Conservation (phyloP, 441 rosid genomes). For the Capsella rubella region DNA sequence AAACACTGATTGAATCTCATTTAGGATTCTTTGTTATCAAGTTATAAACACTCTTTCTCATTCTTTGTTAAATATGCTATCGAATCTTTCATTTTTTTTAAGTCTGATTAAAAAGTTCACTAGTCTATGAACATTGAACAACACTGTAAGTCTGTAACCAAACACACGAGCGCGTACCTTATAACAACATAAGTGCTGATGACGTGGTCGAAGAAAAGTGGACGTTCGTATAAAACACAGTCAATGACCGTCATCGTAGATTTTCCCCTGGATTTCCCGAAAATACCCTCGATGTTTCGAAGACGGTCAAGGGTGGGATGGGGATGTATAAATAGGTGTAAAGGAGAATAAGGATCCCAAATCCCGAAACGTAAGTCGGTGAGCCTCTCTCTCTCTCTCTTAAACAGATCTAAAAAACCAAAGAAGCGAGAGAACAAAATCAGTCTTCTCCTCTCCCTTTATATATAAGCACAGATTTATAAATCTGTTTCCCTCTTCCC, state of each 20-base stretch:
- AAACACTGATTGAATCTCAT: not conserved
- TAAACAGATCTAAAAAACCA: constrained; percentile 39
- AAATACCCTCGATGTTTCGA: not conserved
- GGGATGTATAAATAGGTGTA: constrained; percentile 14
- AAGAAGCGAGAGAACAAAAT: constrained; percentile 21
- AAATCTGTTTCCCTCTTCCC: constrained; percentile 41
- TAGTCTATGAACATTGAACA: too few species aligned
- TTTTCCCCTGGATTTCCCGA: fast-evolving
- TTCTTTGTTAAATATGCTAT: too few species aligned
- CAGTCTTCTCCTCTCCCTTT: not conserved
- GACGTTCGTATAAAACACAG: not conserved
- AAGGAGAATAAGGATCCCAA: not conserved
- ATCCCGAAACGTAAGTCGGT: constrained; percentile 24
- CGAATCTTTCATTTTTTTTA: too few species aligned
- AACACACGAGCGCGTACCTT: not conserved
- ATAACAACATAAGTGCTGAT: not conserved
- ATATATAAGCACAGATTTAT: constrained; percentile 37
- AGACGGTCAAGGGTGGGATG: constrained; percentile 26
- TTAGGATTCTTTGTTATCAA: not conserved
- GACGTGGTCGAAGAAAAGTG: constrained; percentile 18
- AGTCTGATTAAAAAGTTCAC: too few species aligned
- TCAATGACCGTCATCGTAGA: not conserved
- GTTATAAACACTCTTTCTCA: too few species aligned
- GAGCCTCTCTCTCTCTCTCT: too few species aligned
- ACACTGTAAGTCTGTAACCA: too few species aligned